A percentile compares a stretch with the other conserved stretches of the same genome.
These are phyloP conservation scores for Flammula alnicola DNA, from an alignment of 1,284 basidiomycete species.

Conservation along the genomic window DNA sequence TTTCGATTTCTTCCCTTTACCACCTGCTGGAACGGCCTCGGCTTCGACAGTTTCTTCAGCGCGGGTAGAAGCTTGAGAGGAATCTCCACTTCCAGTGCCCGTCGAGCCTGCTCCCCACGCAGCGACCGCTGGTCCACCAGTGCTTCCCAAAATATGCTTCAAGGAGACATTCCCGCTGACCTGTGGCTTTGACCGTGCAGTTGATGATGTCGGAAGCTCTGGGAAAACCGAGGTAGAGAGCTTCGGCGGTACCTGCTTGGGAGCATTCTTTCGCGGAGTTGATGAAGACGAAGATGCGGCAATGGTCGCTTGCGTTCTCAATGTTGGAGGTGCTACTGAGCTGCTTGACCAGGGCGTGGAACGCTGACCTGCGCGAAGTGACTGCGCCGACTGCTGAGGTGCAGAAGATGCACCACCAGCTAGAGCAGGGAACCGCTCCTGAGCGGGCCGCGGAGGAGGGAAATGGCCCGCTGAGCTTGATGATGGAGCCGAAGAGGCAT, in stretches of 20 bases:
- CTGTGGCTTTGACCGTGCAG: conserved; percentile 50
- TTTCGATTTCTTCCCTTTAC: conserved; percentile 77
- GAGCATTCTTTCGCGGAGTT: conserved; percentile 9
- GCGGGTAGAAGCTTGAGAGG: conserved; percentile 3
- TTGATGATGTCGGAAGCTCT: conserved; percentile 56
- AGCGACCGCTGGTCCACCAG: conserved; percentile 45
- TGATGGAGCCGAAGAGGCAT: conserved; percentile 48
- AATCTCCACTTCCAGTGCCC: not conserved
- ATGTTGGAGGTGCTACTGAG: conserved; percentile 29
- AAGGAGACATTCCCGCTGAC: conserved; percentile 72
- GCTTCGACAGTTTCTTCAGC: conserved; percentile 11
- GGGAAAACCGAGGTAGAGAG: conserved; percentile 72
- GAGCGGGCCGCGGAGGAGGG: conserved; percentile 27
- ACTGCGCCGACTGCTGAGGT: conserved; percentile 3
- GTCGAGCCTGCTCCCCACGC: conserved; percentile 50
- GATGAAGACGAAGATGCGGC: conserved; percentile 5
- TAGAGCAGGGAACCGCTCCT: conserved; percentile 54
- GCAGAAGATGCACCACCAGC: conserved; percentile 22
- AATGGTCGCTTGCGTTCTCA: conserved; percentile 16
- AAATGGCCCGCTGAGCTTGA: too few relatives aligned
- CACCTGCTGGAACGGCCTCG: conserved; percentile 20
- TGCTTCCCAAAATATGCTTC: conserved; percentile 69
- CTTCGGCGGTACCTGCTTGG: conserved; percentile 42
- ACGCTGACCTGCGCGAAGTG: conserved; percentile 43
- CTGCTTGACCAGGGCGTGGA: conserved; percentile 63